These are phyloP conservation scores for Setaria viridis DNA, from an alignment of 202 grass and related monocot species.

Conservation along the genomic window DNA sequence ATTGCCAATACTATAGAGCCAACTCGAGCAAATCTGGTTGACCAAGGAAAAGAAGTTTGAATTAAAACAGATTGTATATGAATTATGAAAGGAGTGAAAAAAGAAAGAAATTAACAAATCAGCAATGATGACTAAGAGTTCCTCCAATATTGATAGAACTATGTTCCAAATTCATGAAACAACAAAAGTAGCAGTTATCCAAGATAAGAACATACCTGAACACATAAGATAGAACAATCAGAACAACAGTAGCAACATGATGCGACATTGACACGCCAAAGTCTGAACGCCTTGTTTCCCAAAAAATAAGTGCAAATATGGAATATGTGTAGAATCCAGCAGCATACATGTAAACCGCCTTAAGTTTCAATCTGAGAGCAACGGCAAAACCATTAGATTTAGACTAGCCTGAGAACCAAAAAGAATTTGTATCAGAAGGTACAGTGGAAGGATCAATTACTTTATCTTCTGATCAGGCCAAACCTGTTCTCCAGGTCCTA, in stretches of 20 bases:
- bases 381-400: constrained; percentile 40
- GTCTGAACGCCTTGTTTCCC: constrained; percentile 95
- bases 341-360: constrained; percentile 96
- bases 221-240: constrained; percentile 83
- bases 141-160: neutral
- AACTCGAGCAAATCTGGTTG: constrained; percentile 77
- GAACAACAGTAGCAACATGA: constrained; percentile 74
- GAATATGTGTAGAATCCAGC: constrained; percentile 96
- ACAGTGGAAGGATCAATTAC: constrained; percentile 50
- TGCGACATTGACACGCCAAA: constrained; percentile 94
- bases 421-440: constrained; percentile 14
- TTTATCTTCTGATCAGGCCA: constrained; percentile 99
- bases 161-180: constrained; percentile 17
- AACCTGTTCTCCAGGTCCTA: constrained; percentile 85
- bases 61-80: neutral
- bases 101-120: neutral
- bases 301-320: constrained; percentile 96
- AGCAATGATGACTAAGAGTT: neutral
- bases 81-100: neutral
- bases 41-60: constrained; percentile 36
- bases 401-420: constrained; percentile 7
- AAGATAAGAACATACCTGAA: constrained; percentile 70
- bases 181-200: constrained; percentile 1
- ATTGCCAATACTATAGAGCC: constrained; percentile 84
- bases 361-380: constrained; percentile 80